Percentiles rank a stretch among this genome's conserved stretches.
Evolutionary conservation across 768 basidiomycete genomes (phyloP).

Genomic region (Daedaleopsis nitida): DNA sequence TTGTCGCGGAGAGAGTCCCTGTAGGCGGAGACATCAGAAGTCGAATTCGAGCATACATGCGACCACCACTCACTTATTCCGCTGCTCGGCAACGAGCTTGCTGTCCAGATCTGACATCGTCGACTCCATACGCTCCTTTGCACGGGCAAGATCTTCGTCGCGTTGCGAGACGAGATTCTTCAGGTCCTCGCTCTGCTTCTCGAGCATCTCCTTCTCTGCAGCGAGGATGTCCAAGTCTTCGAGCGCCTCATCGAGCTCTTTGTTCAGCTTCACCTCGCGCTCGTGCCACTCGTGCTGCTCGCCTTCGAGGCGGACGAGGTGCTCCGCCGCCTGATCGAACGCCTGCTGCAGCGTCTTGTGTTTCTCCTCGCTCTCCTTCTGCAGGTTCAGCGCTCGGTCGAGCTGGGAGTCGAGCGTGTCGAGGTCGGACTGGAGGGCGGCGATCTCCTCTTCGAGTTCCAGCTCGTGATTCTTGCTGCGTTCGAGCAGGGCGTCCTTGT

Average conservation of each 20-base stretch:
- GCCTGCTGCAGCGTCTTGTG: conserved; percentile 68
- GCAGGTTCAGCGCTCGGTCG: conserved; percentile 72
- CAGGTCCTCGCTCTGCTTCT: conserved; percentile 68
- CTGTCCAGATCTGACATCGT: conserved; percentile 67
- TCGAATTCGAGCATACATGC: background rate
- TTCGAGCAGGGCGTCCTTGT: conserved; percentile 83
- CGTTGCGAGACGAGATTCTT: conserved; percentile 67
- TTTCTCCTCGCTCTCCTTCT: conserved; percentile 81
- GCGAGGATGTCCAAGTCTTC: conserved; percentile 60
- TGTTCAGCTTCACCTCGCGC: conserved; percentile 64
- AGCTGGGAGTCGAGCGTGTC: conserved; percentile 86
- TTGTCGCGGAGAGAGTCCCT: conserved; percentile 69
- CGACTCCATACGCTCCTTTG: conserved; percentile 74
- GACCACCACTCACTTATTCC: conserved; percentile 54
- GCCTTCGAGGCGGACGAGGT: conserved; percentile 78
- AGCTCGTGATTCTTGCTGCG: conserved; percentile 84
- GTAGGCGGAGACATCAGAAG: background rate
- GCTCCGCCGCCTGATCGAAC: conserved; percentile 85
- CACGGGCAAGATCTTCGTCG: conserved; percentile 76
- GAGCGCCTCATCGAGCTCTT: conserved; percentile 58
- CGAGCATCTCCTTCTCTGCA: conserved; percentile 60
- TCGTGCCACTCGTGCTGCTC: conserved; percentile 69
- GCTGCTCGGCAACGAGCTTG: conserved; percentile 66
- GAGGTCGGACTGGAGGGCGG: conserved; percentile 77
- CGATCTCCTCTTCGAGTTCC: conserved; percentile 84